Evolutionary conservation across 75 land plant species (phyloP).

Genomic region (Picea sitchensis): DNA sequence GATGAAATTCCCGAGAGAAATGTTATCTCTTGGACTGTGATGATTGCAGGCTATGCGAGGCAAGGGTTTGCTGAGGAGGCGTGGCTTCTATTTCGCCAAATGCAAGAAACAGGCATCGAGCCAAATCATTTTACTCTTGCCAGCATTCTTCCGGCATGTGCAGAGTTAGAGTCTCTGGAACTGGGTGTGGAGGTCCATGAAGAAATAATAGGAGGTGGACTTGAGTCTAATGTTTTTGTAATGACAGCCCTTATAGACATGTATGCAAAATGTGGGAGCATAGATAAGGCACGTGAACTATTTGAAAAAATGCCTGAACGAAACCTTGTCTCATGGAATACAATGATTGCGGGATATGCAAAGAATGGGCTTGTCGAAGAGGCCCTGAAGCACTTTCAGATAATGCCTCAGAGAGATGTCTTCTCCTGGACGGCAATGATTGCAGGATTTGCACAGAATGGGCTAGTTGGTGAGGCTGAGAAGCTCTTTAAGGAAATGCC

Average conservation of each 20-base stretch:
- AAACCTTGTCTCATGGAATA: constrained; percentile 19
- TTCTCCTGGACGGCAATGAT: constrained; percentile 20
- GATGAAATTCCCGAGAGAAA: constrained; percentile 37
- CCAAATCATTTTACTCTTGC: constrained; percentile 48
- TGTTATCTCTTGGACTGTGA: constrained; percentile 49
- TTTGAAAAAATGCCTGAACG: constrained; percentile 21
- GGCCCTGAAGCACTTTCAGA: constrained; percentile 10
- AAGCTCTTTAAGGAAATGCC: constrained; percentile 13
- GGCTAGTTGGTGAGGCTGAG: not conserved
- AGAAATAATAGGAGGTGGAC: not conserved
- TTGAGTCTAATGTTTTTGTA: not conserved
- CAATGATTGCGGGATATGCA: constrained; percentile 11
- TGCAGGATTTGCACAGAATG: constrained; percentile 4
- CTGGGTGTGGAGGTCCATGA: constrained; percentile 12
- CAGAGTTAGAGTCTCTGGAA: not conserved
- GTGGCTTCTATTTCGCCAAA: constrained; percentile 18
- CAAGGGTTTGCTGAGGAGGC: constrained; percentile 24
- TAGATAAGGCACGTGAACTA: constrained; percentile 12
- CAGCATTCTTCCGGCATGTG: constrained; percentile 13
- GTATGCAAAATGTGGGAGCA: constrained; percentile 21
- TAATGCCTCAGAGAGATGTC: constrained; percentile 13
- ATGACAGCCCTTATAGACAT: constrained; percentile 15
- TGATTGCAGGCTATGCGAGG: constrained; percentile 31
- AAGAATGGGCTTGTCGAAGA: constrained; percentile 14
- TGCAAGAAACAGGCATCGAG: constrained; percentile 17